Base-by-base conservation (phyloP, 768 basidiomycete species). In the Mycena capillaripes region DNA sequence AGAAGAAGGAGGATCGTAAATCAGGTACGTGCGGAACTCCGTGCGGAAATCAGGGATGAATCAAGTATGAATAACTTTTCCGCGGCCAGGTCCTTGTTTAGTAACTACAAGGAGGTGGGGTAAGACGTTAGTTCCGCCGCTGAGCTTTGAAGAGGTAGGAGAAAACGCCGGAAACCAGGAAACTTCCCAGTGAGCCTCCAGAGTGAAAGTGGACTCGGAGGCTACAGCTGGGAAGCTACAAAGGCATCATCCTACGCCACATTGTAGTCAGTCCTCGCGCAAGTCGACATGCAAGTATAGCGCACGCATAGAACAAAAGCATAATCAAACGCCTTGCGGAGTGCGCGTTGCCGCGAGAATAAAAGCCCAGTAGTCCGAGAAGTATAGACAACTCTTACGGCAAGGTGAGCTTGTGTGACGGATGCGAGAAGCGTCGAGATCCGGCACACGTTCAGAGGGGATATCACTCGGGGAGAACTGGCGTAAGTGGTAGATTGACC, bases 391-490 rank as follows among this genome's bases (percentile, higher is more conserved):
- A n/a, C 52, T n/a, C 61, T 50, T 32, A 19, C 46, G 36, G 34
- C 32, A n/a, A 52, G 34, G 50, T 25, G 62, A 61, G 59, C 42
- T 61, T 48, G 16, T 56, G 30, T 56, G 19, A 56, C 34, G 55
- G 55, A 56, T 56, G 55, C 55, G 55, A 56, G 19, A n/a, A 36
- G 12, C 2, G 30, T 56, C 34, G 55, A 36, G 55, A 56, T 56
- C 55, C 34, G 32, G 55, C 55, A 56, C 55, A 56, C 30, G 32
- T 56, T 56, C 55, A 11, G 55, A 56, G 19, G 32, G 38, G 38
- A 38, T n/a, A n/a, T n/a, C n/a, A n/a, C n/a, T n/a, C n/a, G n/a
- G n/a, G n/a, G 55, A 19, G 55, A 34, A 56, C 32, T 56, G 29
- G 29, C 21, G 55, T n/a, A 56, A 16, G 38, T 38, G 32, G 29